Base-by-base conservation (phyloP, 2,329 filamentous ascomycete genomes). In the Teratosphaeria pseudoeucalypti region DNA sequence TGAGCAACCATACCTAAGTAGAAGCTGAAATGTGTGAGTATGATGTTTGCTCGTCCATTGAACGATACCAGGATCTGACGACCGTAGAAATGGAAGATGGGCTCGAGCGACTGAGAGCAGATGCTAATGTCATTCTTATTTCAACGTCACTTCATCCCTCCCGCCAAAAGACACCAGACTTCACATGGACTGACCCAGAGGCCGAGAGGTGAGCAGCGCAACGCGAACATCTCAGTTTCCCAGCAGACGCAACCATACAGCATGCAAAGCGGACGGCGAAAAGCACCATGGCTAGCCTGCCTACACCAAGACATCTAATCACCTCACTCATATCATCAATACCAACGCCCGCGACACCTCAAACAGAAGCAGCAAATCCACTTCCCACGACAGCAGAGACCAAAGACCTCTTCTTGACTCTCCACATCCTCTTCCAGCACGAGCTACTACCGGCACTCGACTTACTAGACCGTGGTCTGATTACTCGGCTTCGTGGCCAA, bases 361-460 rank as follows among this genome's bases (percentile, higher is more conserved):
- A 56, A 52, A 19, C 43, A 53, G 56, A 69, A 7, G 57, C 71
- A 54, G 64, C 72, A 55, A 82, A 81, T 65, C 79, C 82, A 10
- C 68, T 78, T 19, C 65, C 59, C 53, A 58, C 64, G 58, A 60
- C 61, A 60, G 66, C 60, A 57, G 68, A 27, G 61, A 23, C 60
- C 66, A 52, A 73, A 72, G 65, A 55, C 75, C 88, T 32, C 16
- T 77, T 96, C n/a, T 77, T 90, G 1, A 90, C 89, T 0, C 81
- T 96, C 0, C 92, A 96, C 75, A 88, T 90, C 37, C 77, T 96
- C 14, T 95, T 95, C 69, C 91, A 91, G 0, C 83, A 84, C 63
- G 82, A 90, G 58, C 76, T 96, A 1, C 84, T 96, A 0, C 89
- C 90, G 2, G 90, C 92, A 0, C 80, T 99, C 2, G 92, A 97